phyloP scores from a whole-genome alignment of 2,329 filamentous ascomycete species.

The Colletotrichum cordylinicola region DNA sequence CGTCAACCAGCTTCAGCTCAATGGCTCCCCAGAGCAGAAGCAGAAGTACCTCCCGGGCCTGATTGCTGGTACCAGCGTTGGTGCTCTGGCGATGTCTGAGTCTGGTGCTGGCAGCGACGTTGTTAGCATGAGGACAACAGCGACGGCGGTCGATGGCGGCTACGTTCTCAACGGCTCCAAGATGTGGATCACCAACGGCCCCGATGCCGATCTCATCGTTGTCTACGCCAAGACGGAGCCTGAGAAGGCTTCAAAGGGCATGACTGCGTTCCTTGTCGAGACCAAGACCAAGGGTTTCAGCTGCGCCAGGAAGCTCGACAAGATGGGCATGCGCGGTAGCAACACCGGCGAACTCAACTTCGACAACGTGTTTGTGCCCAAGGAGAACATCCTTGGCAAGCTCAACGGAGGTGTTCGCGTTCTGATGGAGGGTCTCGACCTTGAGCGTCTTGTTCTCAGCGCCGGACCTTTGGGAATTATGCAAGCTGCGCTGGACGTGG shows the following conservation, averaged over 20 bases:
- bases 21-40: constrained; percentile 83
- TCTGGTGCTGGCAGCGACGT: constrained; percentile 91
- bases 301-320: constrained; percentile 90
- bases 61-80: constrained; percentile 80
- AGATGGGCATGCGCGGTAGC: constrained; percentile 96
- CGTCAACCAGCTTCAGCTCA: constrained; percentile 94
- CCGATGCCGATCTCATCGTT: constrained; percentile 89
- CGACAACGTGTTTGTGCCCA: constrained; percentile 87
- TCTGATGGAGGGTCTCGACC: constrained; percentile 93
- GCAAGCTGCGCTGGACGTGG: constrained; percentile 87
- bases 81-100: constrained; percentile 94
- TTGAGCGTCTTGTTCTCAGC: constrained; percentile 90
- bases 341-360: constrained; percentile 96
- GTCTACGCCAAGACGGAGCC: constrained; percentile 98
- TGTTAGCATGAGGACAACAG: constrained; percentile 91
- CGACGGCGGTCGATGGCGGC: constrained; percentile 81
- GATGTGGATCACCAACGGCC: constrained; percentile 99
- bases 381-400: constrained; percentile 79
- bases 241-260: constrained; percentile 81
- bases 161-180: constrained; percentile 89
- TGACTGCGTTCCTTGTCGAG: constrained; percentile 93
- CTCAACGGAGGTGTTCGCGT: constrained; percentile 86
- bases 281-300: constrained; percentile 75
- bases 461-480: constrained; percentile 93
- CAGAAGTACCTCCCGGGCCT: constrained; percentile 79